phyloP scores from a whole-genome alignment of 2,329 filamentous ascomycete genomes.

The Magnaporthiopsis poae region DNA sequence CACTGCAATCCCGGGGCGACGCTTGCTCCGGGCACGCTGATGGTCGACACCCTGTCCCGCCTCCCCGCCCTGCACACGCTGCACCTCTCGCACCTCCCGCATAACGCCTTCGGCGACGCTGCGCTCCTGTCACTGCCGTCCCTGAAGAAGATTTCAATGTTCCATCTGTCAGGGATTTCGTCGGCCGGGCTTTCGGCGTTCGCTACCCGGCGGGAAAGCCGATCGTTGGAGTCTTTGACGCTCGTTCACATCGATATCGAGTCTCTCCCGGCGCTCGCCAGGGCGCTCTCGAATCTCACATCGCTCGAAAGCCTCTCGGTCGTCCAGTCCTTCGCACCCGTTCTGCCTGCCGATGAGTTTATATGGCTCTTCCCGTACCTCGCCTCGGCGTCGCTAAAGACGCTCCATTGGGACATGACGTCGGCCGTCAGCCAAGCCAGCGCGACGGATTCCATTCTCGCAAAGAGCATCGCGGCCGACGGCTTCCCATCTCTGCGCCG shows the following conservation, averaged over 20 bases:
- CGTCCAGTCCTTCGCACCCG: slow-evolving; percentile 44
- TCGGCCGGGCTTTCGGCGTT: slow-evolving; percentile 47
- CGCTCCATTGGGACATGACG: slow-evolving; percentile 54
- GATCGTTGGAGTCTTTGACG: slow-evolving; percentile 37
- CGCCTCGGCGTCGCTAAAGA: slow-evolving; percentile 41
- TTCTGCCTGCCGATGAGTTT: slow-evolving; percentile 44
- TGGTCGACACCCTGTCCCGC: slow-evolving; percentile 38
- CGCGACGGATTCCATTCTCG: slow-evolving; percentile 51
- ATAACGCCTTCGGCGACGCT: slow-evolving; percentile 46
- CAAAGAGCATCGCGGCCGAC: slow-evolving; percentile 48
- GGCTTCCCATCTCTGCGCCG: slow-evolving; percentile 53
- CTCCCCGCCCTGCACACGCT: slow-evolving; percentile 48
- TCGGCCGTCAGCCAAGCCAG: slow-evolving; percentile 36
- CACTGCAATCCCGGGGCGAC: slow-evolving; percentile 49
- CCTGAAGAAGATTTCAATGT: slow-evolving; percentile 45
- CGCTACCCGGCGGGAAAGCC: slow-evolving; percentile 38
- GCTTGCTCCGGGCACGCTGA: slow-evolving; percentile 40
- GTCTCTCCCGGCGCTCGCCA: slow-evolving; percentile 46
- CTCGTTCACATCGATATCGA: slow-evolving; percentile 48
- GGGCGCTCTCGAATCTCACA: slow-evolving; percentile 47
- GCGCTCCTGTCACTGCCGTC: slow-evolving; percentile 45
- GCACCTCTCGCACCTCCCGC: slow-evolving; percentile 48
- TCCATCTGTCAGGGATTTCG: slow-evolving; percentile 46
- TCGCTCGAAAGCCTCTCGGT: slow-evolving; percentile 41
- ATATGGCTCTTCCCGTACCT: slow-evolving; percentile 58